Conservation (phyloP, 352 stramenopile genomes). For the Peronospora tabacina region DNA sequence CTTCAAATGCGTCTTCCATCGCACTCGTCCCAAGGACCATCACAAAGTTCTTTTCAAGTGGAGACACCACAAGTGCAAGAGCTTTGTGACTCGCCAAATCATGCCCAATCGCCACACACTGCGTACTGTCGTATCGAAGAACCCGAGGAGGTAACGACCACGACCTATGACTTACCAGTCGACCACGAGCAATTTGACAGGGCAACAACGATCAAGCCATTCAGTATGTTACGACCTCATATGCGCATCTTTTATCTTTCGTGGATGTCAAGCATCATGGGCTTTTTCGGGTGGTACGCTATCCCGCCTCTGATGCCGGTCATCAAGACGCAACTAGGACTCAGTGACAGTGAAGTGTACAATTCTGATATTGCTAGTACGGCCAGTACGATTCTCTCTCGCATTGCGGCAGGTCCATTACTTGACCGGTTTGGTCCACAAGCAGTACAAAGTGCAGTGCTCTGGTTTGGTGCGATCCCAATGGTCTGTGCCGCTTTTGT, state of each 20-base stretch:
- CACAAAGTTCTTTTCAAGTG: constrained; percentile 18
- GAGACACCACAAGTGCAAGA: constrained; percentile 19
- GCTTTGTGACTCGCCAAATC: constrained; percentile 16
- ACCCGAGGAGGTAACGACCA: constrained; percentile 14
- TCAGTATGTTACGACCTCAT: constrained; percentile 82
- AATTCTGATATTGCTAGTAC: constrained; percentile 91
- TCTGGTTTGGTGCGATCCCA: constrained; percentile 83
- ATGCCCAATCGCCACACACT: constrained; percentile 14
- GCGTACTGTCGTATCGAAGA: constrained; percentile 24
- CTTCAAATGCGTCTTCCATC: not conserved
- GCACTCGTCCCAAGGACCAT: constrained; percentile 7
- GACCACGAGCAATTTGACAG: constrained; percentile 55
- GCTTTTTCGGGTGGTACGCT: constrained; percentile 93
- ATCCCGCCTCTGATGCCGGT: constrained; percentile 91
- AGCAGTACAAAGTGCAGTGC: constrained; percentile 67
- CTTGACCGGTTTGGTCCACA: constrained; percentile 90
- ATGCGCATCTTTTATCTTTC: constrained; percentile 92
- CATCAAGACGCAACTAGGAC: constrained; percentile 77
- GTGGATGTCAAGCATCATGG: constrained; percentile 89
- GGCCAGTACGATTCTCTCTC: constrained; percentile 88
- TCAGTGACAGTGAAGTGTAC: constrained; percentile 85
- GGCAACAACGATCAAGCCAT: constrained; percentile 69
- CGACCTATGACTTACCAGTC: constrained; percentile 42
- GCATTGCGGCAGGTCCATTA: constrained; percentile 88
- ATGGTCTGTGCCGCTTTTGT: constrained; percentile 85